Base-by-base conservation (phyloP, 78 protist species). In the Guillardia theta region DNA sequence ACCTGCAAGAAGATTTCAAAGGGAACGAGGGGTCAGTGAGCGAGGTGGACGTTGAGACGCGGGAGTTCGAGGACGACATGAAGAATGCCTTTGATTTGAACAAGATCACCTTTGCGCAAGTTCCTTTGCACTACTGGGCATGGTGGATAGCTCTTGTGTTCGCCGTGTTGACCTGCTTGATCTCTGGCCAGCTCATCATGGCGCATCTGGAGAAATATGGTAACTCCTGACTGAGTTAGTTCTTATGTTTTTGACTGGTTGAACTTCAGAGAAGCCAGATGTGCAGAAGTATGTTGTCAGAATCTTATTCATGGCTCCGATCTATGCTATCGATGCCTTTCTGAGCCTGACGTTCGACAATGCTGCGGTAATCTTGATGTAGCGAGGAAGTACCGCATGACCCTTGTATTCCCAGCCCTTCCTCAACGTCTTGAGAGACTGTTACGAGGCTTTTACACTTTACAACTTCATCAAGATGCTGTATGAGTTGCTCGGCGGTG, bases 221-320 rank as follows among this genome's bases (percentile, higher is more conserved):
- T n/a, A n/a, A n/a, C n/a, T n/a, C n/a, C n/a, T n/a, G n/a, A n/a
- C n/a, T n/a, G n/a, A n/a, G n/a, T n/a, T n/a, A n/a, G n/a, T n/a
- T n/a, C n/a, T n/a, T n/a, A n/a, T n/a, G n/a, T n/a, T n/a, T n/a
- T n/a, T n/a, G n/a, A n/a, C n/a, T n/a, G n/a, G n/a, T n/a, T n/a
- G n/a, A n/a, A n/a, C n/a, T n/a, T n/a, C n/a, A n/a, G n/a, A 70
- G 90, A 45, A 43, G 41, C 87, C 87, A 1, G 90, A 78, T 46
- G 90, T 78, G 15, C 93, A 88, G 64, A 88, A 88, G 64, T 88
- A 87, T n/a, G 92, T 87, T 22, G 88, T 78, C 5, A 24, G 2
- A 24, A 1, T 58, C 70, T 30, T 58, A 15, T 58, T 58, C 9
- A 88, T 88, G 93, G 93, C 62, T n/a, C 93, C 93, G 30, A 41